Evolutionary conservation across 2,329 filamentous ascomycete species (phyloP), one percentile per base, ranked within the genome.

Genomic region (Xylariaceae sp.): DNA sequence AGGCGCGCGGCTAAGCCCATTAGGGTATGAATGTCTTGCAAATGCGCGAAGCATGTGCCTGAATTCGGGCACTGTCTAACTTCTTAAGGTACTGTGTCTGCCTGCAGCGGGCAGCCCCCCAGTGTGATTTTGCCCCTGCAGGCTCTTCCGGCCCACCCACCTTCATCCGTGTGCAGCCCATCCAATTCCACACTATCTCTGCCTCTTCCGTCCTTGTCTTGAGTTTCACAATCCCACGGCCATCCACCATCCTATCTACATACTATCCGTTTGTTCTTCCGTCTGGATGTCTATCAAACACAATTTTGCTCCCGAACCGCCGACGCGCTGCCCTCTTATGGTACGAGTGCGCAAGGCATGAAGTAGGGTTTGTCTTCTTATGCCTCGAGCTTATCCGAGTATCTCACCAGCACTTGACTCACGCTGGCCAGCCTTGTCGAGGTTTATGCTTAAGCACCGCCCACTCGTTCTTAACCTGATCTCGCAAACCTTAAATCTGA

Each of bases 101-200:
- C 40, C 21, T 22, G 19, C 29, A 47, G 49, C 18, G 36, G 39
- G 42, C 19, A 32, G 44, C 32, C 39, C 26, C 26, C 26, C n/a
- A 49, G 49, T 52, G 45, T 36, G 48, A 21, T 42, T 43, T 49
- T 41, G 41, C 54, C 54, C 54, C 54, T 55, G 47, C 53, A 58
- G 53, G 50, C 44, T 53, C 56, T 56, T 51, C 53, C 53, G 54
- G 47, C 47, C 54, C 55, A 55, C 55, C 52, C 47, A 39, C 44
- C 45, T 49, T 57, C 51, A 34, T 44, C 52, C 29, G 52, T 47
- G 16, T 46, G 44, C 32, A 47, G 48, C 44, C 47, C 48, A 50
- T 54, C 42, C 52, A 49, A 46, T 50, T 49, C 54, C 36, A 36
- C 13, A 48, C 19, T 15, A 39, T 47, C 45, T 47, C 45, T 47